A percentile compares a stretch with the other conserved stretches of the same genome.
phyloP scores from a whole-genome alignment of 345 rosid genomes.

The Syzygium grande region DNA sequence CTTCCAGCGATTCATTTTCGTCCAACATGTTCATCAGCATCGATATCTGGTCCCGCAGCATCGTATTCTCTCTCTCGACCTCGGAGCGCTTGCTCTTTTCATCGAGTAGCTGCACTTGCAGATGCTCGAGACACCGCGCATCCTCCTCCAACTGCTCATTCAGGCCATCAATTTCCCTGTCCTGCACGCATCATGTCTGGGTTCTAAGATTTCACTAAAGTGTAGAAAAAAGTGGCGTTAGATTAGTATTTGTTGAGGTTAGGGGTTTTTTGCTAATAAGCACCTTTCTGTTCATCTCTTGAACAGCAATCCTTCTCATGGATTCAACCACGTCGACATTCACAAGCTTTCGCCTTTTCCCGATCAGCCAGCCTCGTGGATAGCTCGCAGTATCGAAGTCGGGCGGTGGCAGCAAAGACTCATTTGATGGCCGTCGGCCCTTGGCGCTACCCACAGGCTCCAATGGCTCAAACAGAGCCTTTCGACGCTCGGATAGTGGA shows the following conservation, averaged over 20 bases:
- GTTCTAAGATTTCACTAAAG: neutral
- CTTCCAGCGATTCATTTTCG: conserved; percentile 43
- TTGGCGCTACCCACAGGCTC: conserved; percentile 46
- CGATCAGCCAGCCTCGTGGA: conserved; percentile 90
- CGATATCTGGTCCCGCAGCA: conserved; percentile 73
- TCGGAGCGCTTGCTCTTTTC: conserved; percentile 71
- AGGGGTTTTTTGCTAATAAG: neutral
- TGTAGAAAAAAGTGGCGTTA: neutral
- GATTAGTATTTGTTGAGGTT: neutral
- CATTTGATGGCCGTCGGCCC: conserved; percentile 45
- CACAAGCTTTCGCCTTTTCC: conserved; percentile 89
- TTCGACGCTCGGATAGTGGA: conserved; percentile 61
- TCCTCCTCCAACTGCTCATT: conserved; percentile 96
- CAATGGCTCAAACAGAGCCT: conserved; percentile 83
- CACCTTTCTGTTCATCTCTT: conserved; percentile 97
- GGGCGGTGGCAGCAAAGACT: conserved; percentile 80
- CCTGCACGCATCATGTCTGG: conserved; percentile 28
- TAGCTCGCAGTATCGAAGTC: conserved; percentile 78
- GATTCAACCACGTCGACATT: conserved; percentile 95
- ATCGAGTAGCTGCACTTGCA: conserved; percentile 73
- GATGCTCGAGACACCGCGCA: conserved; percentile 65
- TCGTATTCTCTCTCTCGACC: conserved; percentile 69
- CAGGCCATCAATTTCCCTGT: conserved; percentile 76
- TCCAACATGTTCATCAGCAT: conserved; percentile 84
- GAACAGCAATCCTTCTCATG: conserved; percentile 94